These are phyloP conservation scores for Rhodotorula sp. DNA, from an alignment of 1,284 basidiomycete genomes.

Conservation along the genomic window DNA sequence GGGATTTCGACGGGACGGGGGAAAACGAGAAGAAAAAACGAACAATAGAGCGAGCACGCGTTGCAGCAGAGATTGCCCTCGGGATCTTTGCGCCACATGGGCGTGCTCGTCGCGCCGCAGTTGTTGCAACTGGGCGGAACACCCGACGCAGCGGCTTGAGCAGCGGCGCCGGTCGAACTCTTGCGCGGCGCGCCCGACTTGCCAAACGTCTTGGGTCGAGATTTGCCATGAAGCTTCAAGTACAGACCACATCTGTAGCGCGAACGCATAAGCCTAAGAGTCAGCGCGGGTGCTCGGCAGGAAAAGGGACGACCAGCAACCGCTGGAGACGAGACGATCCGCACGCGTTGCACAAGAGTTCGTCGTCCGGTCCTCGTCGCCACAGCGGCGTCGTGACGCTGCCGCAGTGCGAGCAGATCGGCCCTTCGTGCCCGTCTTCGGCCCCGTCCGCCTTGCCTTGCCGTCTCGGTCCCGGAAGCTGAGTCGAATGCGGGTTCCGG, in stretches of 20 bases:
- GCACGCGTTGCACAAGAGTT: conserved; percentile 42
- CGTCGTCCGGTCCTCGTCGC: conserved; percentile 41
- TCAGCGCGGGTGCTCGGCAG: background rate
- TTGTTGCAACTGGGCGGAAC: conserved; percentile 39
- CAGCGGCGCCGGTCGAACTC: conserved; percentile 31
- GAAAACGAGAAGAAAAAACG: background rate
- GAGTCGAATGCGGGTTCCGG: conserved; percentile 41
- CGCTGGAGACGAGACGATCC: background rate
- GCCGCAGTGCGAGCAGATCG: conserved; percentile 37
- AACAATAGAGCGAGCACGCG: conserved; percentile 41
- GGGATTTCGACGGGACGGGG: too few relatives aligned
- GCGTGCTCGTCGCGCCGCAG: conserved; percentile 39
- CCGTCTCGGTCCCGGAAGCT: conserved; percentile 29
- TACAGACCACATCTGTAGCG: conserved; percentile 38
- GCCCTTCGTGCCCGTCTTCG: conserved; percentile 31
- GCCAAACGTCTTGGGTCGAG: conserved; percentile 37
- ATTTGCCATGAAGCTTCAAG: conserved; percentile 40
- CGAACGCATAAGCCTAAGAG: too few relatives aligned
- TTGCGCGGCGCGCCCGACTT: conserved; percentile 27
- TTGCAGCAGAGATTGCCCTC: conserved; percentile 39
- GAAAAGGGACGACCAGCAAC: too few relatives aligned
- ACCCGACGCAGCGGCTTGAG: conserved; percentile 34
- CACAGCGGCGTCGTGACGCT: conserved; percentile 41
- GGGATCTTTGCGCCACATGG: conserved; percentile 41
- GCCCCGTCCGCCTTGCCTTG: conserved; percentile 22